Evolutionary conservation across 1,284 basidiomycete species (phyloP).

Genomic region (Trichosporon sp.): DNA sequence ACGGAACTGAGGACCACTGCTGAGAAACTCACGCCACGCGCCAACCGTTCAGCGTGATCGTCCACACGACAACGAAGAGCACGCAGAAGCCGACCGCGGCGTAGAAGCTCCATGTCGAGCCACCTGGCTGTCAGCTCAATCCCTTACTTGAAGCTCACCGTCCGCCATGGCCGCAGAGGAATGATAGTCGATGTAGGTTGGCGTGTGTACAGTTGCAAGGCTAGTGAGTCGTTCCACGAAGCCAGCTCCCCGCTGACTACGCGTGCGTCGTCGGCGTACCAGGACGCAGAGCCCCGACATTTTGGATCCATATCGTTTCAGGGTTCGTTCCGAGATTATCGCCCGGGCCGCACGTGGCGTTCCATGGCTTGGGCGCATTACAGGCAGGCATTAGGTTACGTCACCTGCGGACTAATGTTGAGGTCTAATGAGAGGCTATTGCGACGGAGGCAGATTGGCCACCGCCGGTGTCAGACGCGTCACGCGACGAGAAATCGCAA

Average conservation of each 20-base stretch:
- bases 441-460: not conserved
- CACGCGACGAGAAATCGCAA: slow-evolving; percentile 4
- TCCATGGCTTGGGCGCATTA: not conserved
- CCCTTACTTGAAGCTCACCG: not conserved
- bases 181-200: not conserved
- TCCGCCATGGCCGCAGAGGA: not conserved
- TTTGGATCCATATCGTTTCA: not conserved
- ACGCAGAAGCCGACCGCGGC: slow-evolving; percentile 13
- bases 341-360: not conserved
- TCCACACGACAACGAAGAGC: slow-evolving; percentile 69
- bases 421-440: not conserved
- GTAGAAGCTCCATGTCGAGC: slow-evolving; percentile 2
- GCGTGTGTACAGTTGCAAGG: not conserved
- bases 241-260: not conserved
- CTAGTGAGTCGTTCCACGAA: not conserved
- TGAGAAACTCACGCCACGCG: slow-evolving; percentile 62
- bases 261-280: not conserved
- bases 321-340: not conserved
- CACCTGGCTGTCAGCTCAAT: slow-evolving; percentile 5
- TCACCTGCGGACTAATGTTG: not conserved
- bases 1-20: slow-evolving; percentile 5
- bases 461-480: not conserved
- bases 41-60: slow-evolving; percentile 70
- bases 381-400: not conserved
- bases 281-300: not conserved